phyloP scores from a whole-genome alignment of 1,284 basidiomycete species.

The Volvariella surrecta region DNA sequence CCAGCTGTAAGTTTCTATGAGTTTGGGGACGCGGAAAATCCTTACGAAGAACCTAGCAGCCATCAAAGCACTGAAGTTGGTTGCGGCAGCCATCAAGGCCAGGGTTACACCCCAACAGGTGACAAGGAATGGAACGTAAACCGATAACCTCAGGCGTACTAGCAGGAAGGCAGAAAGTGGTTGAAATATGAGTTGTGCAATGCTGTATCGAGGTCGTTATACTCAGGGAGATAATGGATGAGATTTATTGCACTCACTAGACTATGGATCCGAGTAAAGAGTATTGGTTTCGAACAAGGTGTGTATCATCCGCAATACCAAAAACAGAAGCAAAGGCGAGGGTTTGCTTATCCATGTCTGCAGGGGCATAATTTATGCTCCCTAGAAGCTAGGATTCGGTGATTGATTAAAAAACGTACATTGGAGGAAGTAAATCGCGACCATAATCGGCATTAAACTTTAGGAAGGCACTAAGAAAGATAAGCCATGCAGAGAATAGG shows the following conservation, averaged over 20 bases:
- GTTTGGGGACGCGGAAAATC: too few species aligned
- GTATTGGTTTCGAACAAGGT: slow-evolving; percentile 20
- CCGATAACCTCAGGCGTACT: slow-evolving; percentile 18
- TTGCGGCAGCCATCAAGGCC: slow-evolving; percentile 19
- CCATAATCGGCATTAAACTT: slow-evolving; percentile 23
- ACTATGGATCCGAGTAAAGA: slow-evolving; percentile 21
- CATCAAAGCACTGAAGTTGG: slow-evolving; percentile 17
- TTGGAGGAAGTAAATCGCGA: slow-evolving; percentile 21
- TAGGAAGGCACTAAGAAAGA: not conserved
- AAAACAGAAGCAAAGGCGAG: slow-evolving; percentile 22
- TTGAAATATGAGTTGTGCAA: slow-evolving; percentile 21
- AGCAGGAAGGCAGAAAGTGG: slow-evolving; percentile 21
- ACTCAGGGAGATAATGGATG: not conserved
- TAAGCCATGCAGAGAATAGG: not conserved
- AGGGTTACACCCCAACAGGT: slow-evolving; percentile 22
- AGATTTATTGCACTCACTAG: slow-evolving; percentile 13
- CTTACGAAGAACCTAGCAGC: slow-evolving; percentile 19
- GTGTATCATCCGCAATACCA: slow-evolving; percentile 18
- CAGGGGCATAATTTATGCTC: not conserved
- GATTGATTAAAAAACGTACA: slow-evolving; percentile 10
- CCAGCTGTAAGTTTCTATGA: not conserved
- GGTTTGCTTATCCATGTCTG: slow-evolving; percentile 23
- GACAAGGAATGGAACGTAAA: slow-evolving; percentile 19
- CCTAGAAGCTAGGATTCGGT: not conserved
- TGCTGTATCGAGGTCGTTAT: slow-evolving; percentile 10